Percentiles rank a stretch among this genome's conserved stretches.
These are phyloP conservation scores for Brassica carinata DNA, from an alignment of 345 rosid species.

Conservation along the genomic window DNA sequence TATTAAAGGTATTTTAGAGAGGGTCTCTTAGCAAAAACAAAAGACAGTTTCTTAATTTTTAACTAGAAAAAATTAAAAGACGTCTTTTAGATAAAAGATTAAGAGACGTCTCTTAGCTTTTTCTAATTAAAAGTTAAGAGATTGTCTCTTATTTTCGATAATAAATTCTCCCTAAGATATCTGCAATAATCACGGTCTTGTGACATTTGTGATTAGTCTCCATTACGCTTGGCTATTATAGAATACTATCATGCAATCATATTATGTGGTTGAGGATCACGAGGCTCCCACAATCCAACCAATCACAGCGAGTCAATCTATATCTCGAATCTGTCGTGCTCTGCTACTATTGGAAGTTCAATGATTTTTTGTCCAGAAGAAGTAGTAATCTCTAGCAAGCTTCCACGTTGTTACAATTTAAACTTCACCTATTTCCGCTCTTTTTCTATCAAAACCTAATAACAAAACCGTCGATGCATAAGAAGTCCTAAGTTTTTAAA, in stretches of 20 bases:
- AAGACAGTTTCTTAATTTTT: no score
- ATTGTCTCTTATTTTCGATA: no score
- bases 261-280: slow-evolving; percentile 41
- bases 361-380: background rate
- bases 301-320: slow-evolving; percentile 30
- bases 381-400: slow-evolving; percentile 17
- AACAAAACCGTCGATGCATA: slow-evolving; percentile 4
- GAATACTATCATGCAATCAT: slow-evolving; percentile 21
- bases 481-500: background rate
- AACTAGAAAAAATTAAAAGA: no score
- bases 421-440: background rate
- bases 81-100: no score
- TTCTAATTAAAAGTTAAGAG: no score
- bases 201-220: slow-evolving; percentile 9
- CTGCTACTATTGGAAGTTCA: slow-evolving; percentile 4
- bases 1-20: no score
- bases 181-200: no score
- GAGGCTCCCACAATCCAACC: slow-evolving; percentile 38
- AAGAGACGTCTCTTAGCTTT: no score
- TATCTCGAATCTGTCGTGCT: slow-evolving; percentile 39
- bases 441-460: background rate
- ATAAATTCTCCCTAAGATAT: no score
- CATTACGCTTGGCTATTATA: background rate
- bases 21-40: no score
- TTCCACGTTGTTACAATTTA: slow-evolving; percentile 23